Base-by-base conservation (phyloP, 208 protist species). In the Phytomonas sp. region DNA sequence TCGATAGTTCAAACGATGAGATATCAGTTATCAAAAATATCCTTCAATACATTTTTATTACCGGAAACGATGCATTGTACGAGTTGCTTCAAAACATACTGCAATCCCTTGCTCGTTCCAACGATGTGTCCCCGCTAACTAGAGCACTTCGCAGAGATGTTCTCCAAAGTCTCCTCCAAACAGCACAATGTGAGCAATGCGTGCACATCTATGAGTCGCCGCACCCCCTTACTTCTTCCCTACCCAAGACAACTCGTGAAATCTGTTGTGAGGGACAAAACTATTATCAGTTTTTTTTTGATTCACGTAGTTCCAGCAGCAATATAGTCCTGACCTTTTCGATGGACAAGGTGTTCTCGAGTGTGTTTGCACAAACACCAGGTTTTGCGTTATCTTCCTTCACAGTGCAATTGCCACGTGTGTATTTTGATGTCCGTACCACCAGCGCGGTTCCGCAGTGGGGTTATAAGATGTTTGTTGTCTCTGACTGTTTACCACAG, bases 381-480 rank as follows among this genome's bases (percentile, higher is more conserved):
- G 61, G 33, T 17, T 65, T 51, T 46, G 61, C 61, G 20, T 46
- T 65, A 53, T 4, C 33, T 37, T 46, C 61, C 61, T 65, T 37
- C 20, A 65, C 61, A 8, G 33, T 37, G 20, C 33, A 65, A 23
- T 17, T 65, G 13, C 37, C 61, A 65, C 61, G 33, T 65, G 33
- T 65, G 33, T 65, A 65, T 46, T 51, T 65, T 37, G 33, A 53
- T 65, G 33, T 51, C n/a, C 33, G 86, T 29, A 84, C 80, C 62
- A 81, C 85, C 64, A 70, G 79, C 23, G 74, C 83, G 34, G 76
- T 63, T 17, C 71, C 81, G 1, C 91, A 92, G 75, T 95, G 89
- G 89, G 92, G 92, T n/a, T 93, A 92, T 77, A 86, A 85, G 40
- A 61, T 95, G 37, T 63, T 76, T 32, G 78, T 94, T 36, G 78